Evolutionary conservation across 108 stramenopile genomes (phyloP).

Genomic region (Aurantiochytrium sp.): DNA sequence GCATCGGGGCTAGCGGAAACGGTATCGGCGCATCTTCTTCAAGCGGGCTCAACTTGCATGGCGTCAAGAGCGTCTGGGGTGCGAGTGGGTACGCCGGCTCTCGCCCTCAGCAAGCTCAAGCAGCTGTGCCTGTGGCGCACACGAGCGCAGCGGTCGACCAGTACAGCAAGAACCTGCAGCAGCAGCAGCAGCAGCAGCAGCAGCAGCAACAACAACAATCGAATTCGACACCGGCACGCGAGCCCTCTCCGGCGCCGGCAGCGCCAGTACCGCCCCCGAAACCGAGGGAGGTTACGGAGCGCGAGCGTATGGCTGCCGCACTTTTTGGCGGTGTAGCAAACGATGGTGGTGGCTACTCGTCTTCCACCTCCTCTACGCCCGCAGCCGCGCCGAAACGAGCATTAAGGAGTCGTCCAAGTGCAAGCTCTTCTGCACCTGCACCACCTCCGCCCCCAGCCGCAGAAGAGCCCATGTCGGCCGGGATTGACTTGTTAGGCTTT

Average conservation of each 20-base stretch:
- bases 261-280: neutral
- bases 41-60: neutral
- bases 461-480: neutral
- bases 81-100: slow-evolving; percentile 42
- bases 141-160: slow-evolving; percentile 25
- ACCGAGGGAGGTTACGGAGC: slow-evolving; percentile 67
- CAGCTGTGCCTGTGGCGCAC: slow-evolving; percentile 39
- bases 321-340: slow-evolving; percentile 72
- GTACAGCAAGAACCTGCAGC: neutral
- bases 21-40: neutral
- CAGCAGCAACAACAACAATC: too few species aligned
- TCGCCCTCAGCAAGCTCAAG: slow-evolving; percentile 42
- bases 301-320: slow-evolving; percentile 84
- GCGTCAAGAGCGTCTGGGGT: slow-evolving; percentile 8
- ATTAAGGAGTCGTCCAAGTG: neutral
- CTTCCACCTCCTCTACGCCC: neutral
- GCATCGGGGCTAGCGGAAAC: neutral
- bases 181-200: neutral
- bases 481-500: neutral
- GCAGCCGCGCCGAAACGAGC: neutral
- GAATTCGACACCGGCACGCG: neutral
- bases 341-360: neutral
- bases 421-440: neutral
- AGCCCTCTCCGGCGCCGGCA: neutral
- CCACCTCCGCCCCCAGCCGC: neutral